phyloP scores from a whole-genome alignment of 2,329 filamentous ascomycete genomes.

The Coniochaeta prunicola region DNA sequence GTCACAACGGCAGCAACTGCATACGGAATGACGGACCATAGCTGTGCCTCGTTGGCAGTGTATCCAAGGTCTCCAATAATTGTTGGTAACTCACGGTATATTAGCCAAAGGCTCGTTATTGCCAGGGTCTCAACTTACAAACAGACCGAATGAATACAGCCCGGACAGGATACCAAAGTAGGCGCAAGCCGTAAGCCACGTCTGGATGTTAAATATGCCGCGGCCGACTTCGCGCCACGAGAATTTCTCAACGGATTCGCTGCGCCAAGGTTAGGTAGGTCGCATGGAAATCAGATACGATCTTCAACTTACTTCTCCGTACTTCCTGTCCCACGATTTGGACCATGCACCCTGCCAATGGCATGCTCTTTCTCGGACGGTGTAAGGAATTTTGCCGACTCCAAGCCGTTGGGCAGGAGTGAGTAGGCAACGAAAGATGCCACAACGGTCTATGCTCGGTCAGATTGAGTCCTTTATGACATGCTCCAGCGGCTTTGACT shows the following conservation, averaged over 20 bases:
- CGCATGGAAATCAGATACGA: not conserved
- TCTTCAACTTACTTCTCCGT: not conserved
- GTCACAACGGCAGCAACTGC: conserved; percentile 51
- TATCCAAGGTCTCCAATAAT: conserved; percentile 45
- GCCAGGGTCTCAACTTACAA: conserved; percentile 33
- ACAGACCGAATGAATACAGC: conserved; percentile 57
- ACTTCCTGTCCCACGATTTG: not conserved
- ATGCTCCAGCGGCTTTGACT: not conserved
- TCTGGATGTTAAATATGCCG: conserved; percentile 52
- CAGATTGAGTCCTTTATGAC: conserved; percentile 4
- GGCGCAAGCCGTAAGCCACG: conserved; percentile 55
- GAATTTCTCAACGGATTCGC: conserved; percentile 38
- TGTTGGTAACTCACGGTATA: conserved; percentile 43
- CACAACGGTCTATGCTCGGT: not conserved
- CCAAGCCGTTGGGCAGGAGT: not conserved
- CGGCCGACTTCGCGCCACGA: conserved; percentile 54
- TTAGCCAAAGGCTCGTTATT: not conserved
- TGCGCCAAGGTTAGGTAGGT: not conserved
- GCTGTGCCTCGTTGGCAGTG: conserved; percentile 49
- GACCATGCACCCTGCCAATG: conserved; percentile 22
- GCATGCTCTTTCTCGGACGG: conserved; percentile 43
- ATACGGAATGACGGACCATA: conserved; percentile 59
- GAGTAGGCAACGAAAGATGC: not conserved
- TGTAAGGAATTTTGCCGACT: conserved; percentile 15
- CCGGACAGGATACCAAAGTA: conserved; percentile 54